A percentile compares a stretch with the other conserved stretches of the same genome.
These are phyloP conservation scores for Chamaenerion angustifolium DNA, from an alignment of 345 rosid genomes.

Conservation along the genomic window DNA sequence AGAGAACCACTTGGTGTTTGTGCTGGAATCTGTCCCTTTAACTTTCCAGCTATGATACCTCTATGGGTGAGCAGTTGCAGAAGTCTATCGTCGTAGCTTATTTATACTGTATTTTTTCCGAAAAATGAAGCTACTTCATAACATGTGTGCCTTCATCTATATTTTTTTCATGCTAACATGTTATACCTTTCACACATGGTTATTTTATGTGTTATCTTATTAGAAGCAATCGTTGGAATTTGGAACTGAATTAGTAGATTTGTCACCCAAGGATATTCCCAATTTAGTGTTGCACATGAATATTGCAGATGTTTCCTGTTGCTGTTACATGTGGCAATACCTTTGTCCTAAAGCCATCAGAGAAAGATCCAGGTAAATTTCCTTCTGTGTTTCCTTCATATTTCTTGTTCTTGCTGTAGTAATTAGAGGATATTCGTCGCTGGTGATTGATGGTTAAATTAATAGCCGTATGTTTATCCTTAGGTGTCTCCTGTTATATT, in stretches of 20 bases:
- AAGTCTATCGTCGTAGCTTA: neutral
- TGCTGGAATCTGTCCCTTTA: conserved; percentile 94
- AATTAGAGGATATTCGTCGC: neutral
- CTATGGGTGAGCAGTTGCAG: conserved; percentile 49
- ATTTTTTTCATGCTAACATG: too few relatives aligned
- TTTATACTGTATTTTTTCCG: neutral
- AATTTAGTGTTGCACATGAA: too few relatives aligned
- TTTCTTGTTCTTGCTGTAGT: neutral
- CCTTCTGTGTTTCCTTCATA: neutral
- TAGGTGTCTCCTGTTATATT: too few relatives aligned
- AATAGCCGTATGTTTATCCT: too few relatives aligned
- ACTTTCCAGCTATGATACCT: conserved; percentile 97
- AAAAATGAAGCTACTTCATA: too few relatives aligned
- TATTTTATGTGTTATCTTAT: too few relatives aligned
- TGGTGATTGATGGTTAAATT: too few relatives aligned
- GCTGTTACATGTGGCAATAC: conserved; percentile 94
- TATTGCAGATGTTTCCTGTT: conserved; percentile 76
- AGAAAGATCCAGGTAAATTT: conserved; percentile 74
- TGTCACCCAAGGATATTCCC: too few relatives aligned
- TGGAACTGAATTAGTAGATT: too few relatives aligned
- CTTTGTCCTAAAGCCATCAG: conserved; percentile 80
- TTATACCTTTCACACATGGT: too few relatives aligned
- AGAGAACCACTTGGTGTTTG: conserved; percentile 95
- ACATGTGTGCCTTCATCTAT: too few relatives aligned
- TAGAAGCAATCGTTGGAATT: too few relatives aligned